These are phyloP conservation scores for Aspergillus nanangensis DNA, from an alignment of 495 filamentous ascomycete species.

Conservation along the genomic window DNA sequence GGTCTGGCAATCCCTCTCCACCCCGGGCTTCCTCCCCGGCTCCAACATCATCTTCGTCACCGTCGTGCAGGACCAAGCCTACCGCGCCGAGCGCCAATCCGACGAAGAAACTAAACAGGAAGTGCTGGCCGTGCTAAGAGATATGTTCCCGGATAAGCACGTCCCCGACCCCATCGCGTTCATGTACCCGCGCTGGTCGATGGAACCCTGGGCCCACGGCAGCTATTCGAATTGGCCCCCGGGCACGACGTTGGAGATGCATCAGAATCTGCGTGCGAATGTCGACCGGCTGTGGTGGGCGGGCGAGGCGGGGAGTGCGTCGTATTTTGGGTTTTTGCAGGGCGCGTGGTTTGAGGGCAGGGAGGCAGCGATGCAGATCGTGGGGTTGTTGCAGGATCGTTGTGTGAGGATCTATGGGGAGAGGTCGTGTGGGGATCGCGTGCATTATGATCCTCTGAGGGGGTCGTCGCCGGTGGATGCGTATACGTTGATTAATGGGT, in stretches of 20 bases:
- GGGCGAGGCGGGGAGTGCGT: constrained; percentile 62
- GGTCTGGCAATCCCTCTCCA: constrained; percentile 61
- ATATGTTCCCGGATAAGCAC: constrained; percentile 58
- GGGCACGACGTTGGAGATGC: constrained; percentile 58
- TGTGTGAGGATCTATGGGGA: neutral
- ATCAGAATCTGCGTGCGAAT: constrained; percentile 68
- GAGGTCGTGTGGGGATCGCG: constrained; percentile 8
- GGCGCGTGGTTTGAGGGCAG: constrained; percentile 60
- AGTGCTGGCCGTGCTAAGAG: constrained; percentile 53
- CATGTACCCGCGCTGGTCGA: constrained; percentile 65
- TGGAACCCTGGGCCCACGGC: constrained; percentile 61
- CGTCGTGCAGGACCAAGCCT: constrained; percentile 54
- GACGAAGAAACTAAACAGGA: constrained; percentile 57
- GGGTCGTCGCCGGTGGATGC: constrained; percentile 21
- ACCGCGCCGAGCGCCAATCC: constrained; percentile 56
- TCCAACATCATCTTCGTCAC: constrained; percentile 67
- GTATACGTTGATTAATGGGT: constrained; percentile 22
- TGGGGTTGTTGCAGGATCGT: constrained; percentile 19
- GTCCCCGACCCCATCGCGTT: constrained; percentile 69
- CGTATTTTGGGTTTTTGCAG: constrained; percentile 70
- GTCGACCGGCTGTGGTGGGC: constrained; percentile 64
- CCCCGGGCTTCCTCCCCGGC: constrained; percentile 54
- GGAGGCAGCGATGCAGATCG: constrained; percentile 47
- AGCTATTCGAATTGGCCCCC: constrained; percentile 71
- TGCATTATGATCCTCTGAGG: constrained; percentile 26